Conservation (phyloP, 345 rosid species). For the Euphorbia peplus region DNA sequence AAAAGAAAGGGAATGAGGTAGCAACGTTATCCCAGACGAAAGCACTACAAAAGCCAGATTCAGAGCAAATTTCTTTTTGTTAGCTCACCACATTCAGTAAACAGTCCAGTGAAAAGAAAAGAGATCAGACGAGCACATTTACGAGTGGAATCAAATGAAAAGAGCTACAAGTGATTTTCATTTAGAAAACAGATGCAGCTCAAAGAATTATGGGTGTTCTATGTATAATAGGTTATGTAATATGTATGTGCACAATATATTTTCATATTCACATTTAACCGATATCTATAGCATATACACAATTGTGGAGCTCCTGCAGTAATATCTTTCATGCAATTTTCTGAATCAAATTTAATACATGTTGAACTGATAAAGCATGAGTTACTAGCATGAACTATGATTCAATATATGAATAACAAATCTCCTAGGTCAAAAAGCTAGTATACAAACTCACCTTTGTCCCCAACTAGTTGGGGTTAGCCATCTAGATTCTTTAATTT, state of each 20-base stretch:
- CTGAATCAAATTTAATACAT: neutral
- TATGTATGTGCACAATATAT: neutral
- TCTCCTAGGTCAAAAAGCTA: neutral
- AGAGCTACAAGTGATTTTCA: too few relatives aligned
- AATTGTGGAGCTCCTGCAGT: too few relatives aligned
- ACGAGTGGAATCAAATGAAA: constrained; percentile 1
- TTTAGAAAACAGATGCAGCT: neutral
- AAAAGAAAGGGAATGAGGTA: neutral
- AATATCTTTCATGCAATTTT: neutral
- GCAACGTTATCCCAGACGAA: neutral
- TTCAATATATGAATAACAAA: too few relatives aligned
- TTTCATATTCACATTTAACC: too few relatives aligned
- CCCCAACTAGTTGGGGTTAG: neutral
- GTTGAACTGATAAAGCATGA: neutral
- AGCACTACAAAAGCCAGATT: neutral
- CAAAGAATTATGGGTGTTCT: neutral
- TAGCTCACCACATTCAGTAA: neutral
- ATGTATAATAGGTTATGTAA: neutral
- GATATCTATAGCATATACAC: too few relatives aligned
- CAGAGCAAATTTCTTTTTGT: neutral
- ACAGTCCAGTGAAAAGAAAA: neutral
- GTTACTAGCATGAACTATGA: too few relatives aligned
- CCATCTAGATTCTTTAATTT: neutral
- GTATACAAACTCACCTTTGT: neutral
- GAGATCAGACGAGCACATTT: neutral